phyloP scores from a whole-genome alignment of 1,139 yeast genomes.

The Kodamaea sp. region DNA sequence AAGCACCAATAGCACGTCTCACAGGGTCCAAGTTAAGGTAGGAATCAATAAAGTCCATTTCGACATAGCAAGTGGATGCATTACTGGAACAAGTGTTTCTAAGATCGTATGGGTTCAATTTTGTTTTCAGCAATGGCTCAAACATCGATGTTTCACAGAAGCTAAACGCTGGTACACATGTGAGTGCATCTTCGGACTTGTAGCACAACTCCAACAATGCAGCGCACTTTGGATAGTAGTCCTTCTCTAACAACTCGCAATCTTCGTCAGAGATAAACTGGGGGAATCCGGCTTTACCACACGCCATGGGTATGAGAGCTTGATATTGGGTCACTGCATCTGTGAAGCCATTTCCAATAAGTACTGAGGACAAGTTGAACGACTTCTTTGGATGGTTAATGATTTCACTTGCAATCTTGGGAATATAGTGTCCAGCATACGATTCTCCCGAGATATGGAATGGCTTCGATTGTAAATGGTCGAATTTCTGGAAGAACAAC shows the following conservation, averaged over 20 bases:
- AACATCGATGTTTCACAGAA: constrained; percentile 8
- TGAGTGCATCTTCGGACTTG: constrained; percentile 7
- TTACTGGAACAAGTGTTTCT: constrained; percentile 10
- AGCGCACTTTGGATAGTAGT: constrained; percentile 11
- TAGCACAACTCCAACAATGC: constrained; percentile 12
- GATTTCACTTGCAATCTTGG: constrained; percentile 72
- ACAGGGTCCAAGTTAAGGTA: constrained; percentile 13
- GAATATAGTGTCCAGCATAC: constrained; percentile 84
- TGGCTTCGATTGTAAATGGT: constrained; percentile 46
- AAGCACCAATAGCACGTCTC: constrained; percentile 14
- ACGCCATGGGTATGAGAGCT: constrained; percentile 76
- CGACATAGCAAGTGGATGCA: constrained; percentile 12
- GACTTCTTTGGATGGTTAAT: constrained; percentile 58
- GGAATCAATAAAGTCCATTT: constrained; percentile 8
- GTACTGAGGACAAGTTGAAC: constrained; percentile 64
- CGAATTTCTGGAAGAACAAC: constrained; percentile 22
- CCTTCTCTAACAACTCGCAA: constrained; percentile 33
- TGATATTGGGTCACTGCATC: constrained; percentile 69
- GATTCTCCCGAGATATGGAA: constrained; percentile 87
- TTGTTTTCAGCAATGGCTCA: constrained; percentile 10
- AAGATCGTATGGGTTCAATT: constrained; percentile 15
- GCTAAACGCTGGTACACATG: constrained; percentile 14
- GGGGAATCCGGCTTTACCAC: constrained; percentile 75
- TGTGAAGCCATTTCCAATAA: constrained; percentile 82
- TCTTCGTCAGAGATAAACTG: constrained; percentile 49